Percentiles rank a stretch among this genome's conserved stretches.
phyloP scores from a whole-genome alignment of 1,139 yeast species.

The Taphrina deformans region DNA sequence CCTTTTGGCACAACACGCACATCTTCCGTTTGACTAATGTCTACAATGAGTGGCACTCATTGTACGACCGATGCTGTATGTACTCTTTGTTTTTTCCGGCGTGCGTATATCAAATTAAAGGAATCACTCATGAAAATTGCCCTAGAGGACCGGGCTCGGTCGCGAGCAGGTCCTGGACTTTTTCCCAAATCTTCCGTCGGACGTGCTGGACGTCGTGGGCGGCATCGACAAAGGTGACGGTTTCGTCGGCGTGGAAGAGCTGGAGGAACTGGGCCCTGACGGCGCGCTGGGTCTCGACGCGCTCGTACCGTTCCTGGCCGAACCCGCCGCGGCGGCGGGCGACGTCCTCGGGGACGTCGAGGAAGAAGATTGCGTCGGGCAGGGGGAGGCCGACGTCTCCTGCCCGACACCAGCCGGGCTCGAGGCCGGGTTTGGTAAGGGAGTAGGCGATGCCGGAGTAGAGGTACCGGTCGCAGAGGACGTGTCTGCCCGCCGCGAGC shows the following conservation, averaged over 20 bases:
- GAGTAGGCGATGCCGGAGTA: slow-evolving; percentile 94
- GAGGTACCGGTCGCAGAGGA: slow-evolving; percentile 81
- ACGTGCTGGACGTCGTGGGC: slow-evolving; percentile 64
- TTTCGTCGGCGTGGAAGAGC: background rate
- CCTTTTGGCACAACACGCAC: too few species aligned
- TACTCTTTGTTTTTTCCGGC: too few species aligned
- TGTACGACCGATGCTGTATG: too few species aligned
- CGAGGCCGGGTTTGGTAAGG: slow-evolving; percentile 76
- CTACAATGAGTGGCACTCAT: too few species aligned
- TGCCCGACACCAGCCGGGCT: slow-evolving; percentile 68
- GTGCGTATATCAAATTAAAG: too few species aligned
- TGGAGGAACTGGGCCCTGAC: slow-evolving; percentile 61
- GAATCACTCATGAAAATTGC: too few species aligned
- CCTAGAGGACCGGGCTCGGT: background rate
- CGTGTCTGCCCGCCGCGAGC: slow-evolving; percentile 57
- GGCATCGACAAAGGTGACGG: slow-evolving; percentile 55
- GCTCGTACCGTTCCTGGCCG: slow-evolving; percentile 91
- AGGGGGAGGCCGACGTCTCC: slow-evolving; percentile 84
- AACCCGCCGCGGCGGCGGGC: slow-evolving; percentile 70
- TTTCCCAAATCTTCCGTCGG: slow-evolving; percentile 41
- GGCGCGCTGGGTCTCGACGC: slow-evolving; percentile 62
- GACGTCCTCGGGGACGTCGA: slow-evolving; percentile 58
- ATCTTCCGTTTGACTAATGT: too few species aligned
- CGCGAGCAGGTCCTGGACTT: slow-evolving; percentile 33
- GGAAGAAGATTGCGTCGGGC: slow-evolving; percentile 81